Evolutionary conservation across 73 alveolate genomes (phyloP).

Genomic region (Diophrys appendiculata): DNA sequence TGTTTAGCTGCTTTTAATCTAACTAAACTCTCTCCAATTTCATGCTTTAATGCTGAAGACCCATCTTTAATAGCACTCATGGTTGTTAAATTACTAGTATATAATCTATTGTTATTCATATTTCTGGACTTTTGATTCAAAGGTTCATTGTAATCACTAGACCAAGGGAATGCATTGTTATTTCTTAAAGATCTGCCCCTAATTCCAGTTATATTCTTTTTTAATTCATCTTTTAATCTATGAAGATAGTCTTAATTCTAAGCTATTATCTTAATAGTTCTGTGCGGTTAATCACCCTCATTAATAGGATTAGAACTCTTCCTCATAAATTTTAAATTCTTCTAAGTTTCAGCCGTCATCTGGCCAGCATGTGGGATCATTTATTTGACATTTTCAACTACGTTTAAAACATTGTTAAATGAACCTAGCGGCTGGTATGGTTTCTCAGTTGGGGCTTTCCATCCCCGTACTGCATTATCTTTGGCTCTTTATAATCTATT

Average conservation of each 20-base stretch:
- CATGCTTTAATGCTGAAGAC: not conserved
- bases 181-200: too few relatives aligned
- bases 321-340: slow-evolving; percentile 16
- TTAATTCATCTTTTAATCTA: too few relatives aligned
- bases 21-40: not conserved
- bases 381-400: slow-evolving; percentile 8
- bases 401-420: slow-evolving; percentile 15
- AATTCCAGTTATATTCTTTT: too few relatives aligned
- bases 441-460: slow-evolving; percentile 39
- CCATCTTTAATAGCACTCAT: slow-evolving; percentile 2
- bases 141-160: too few relatives aligned
- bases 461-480: slow-evolving; percentile 5
- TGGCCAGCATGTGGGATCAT: slow-evolving; percentile 19
- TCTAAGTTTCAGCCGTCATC: not conserved
- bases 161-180: too few relatives aligned
- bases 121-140: too few relatives aligned
- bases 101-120: not conserved
- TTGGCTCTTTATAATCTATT: too few relatives aligned
- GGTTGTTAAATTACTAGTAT: not conserved
- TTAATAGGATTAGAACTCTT: slow-evolving; percentile 9
- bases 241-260: too few relatives aligned
- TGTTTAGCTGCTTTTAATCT: slow-evolving; percentile 13
- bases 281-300: slow-evolving; percentile 7
- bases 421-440: slow-evolving; percentile 31
- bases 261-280: not conserved